Conservation (phyloP, 306 rosid species). For the Trifolium fragiferum region DNA sequence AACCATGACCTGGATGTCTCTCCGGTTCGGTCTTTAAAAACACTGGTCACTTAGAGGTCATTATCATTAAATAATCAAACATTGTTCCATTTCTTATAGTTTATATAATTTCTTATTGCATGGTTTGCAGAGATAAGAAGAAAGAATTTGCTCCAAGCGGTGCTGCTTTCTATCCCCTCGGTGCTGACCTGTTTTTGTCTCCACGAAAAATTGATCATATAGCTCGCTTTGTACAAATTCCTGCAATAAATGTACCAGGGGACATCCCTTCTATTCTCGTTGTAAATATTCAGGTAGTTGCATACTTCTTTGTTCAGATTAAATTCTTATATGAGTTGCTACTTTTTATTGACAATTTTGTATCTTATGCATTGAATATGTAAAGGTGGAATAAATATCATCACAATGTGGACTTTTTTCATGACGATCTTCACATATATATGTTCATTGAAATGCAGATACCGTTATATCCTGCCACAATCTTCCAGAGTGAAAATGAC, state of each 20-base stretch:
- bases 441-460: constrained; percentile 63
- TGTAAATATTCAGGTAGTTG: constrained; percentile 83
- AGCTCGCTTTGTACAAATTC: constrained; percentile 93
- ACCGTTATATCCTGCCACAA: constrained; percentile 77
- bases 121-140: constrained; percentile 85
- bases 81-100: constrained; percentile 22
- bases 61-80: constrained; percentile 5
- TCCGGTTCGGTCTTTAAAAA: neutral
- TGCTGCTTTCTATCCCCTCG: constrained; percentile 88
- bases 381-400: neutral
- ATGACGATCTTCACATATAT: constrained; percentile 24
- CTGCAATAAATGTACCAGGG: constrained; percentile 61
- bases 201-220: constrained; percentile 83
- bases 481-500: constrained; percentile 90
- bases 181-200: constrained; percentile 81
- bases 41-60: neutral
- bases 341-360: neutral
- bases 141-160: constrained; percentile 75
- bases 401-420: neutral
- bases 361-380: constrained; percentile 19
- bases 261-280: constrained; percentile 85
- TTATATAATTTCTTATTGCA: constrained; percentile 36
- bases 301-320: constrained; percentile 9
- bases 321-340: neutral
- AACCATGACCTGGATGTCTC: neutral